Evolutionary conservation across 2,329 filamentous ascomycete genomes (phyloP).

Genomic region (Tolypocladium cylindrosporum): DNA sequence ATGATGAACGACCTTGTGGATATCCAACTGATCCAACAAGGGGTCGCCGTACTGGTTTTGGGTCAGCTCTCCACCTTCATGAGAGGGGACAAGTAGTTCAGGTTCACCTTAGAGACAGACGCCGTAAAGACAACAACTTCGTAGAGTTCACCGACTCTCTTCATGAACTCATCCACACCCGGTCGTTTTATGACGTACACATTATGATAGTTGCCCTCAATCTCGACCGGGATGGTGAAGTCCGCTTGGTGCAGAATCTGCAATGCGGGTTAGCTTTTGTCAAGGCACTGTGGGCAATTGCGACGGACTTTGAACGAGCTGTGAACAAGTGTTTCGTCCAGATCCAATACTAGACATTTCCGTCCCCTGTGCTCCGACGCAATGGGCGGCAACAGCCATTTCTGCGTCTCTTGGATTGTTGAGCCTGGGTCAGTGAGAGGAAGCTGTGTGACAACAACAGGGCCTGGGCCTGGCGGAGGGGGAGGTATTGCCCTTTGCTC

Average conservation of each 20-base stretch:
- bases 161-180: constrained; percentile 99
- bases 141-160: constrained; percentile 92
- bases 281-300: neutral
- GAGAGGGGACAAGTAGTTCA: constrained; percentile 4
- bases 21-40: constrained; percentile 89
- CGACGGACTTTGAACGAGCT: constrained; percentile 87
- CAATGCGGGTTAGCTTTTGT: constrained; percentile 7
- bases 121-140: constrained; percentile 98
- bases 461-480: constrained; percentile 35
- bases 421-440: constrained; percentile 30
- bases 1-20: constrained; percentile 94
- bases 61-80: neutral
- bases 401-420: constrained; percentile 34
- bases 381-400: constrained; percentile 74
- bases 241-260: constrained; percentile 96
- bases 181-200: constrained; percentile 99
- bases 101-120: constrained; percentile 82
- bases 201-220: constrained; percentile 97
- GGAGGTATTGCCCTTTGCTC: constrained; percentile 25
- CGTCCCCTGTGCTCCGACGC: constrained; percentile 70
- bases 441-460: constrained; percentile 28
- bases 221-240: constrained; percentile 97
- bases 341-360: constrained; percentile 89
- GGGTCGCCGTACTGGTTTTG: constrained; percentile 77
- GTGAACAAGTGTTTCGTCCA: constrained; percentile 95